A percentile compares a stretch with the other conserved stretches of the same genome.
phyloP scores from a whole-genome alignment of 108 stramenopile species.

The Skeletonema grethae region DNA sequence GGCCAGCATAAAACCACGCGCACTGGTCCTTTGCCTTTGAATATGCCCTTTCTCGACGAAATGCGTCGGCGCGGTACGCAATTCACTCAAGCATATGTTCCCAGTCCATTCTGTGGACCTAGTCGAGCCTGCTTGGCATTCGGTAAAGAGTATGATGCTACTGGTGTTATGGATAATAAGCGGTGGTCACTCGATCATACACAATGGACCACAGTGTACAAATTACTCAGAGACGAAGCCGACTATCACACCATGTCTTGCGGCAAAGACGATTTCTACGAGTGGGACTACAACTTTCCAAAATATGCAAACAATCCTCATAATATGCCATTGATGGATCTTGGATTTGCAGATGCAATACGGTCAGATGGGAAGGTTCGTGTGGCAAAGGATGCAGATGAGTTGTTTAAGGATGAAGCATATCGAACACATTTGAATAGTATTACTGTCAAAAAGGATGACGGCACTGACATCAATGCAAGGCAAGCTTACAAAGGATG shows the following conservation, averaged over 20 bases:
- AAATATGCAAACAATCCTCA: background rate
- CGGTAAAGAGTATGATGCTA: constrained; percentile 32
- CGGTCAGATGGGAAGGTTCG: constrained; percentile 23
- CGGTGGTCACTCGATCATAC: constrained; percentile 13
- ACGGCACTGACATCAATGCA: constrained; percentile 25
- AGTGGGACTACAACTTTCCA: constrained; percentile 20
- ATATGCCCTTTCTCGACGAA: constrained; percentile 23
- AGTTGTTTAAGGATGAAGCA: constrained; percentile 14
- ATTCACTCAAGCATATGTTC: constrained; percentile 42
- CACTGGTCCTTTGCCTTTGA: constrained; percentile 13
- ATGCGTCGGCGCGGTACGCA: constrained; percentile 10
- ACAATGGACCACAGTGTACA: constrained; percentile 23
- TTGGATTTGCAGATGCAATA: constrained; percentile 30
- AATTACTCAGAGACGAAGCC: constrained; percentile 21
- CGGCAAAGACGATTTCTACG: constrained; percentile 38
- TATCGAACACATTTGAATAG: constrained; percentile 27
- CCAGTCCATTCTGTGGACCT: constrained; percentile 37
- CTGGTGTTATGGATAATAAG: constrained; percentile 18
- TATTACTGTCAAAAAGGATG: constrained; percentile 4
- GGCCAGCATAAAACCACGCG: constrained; percentile 7
- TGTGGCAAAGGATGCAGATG: constrained; percentile 15
- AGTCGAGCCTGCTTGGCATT: constrained; percentile 33
- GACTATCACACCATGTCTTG: constrained; percentile 30
- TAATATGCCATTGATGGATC: constrained; percentile 13
- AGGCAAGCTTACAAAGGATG: constrained; percentile 22